Conservation (phyloP, 148 eudicot species). For the Fagopyrum tataricum region DNA sequence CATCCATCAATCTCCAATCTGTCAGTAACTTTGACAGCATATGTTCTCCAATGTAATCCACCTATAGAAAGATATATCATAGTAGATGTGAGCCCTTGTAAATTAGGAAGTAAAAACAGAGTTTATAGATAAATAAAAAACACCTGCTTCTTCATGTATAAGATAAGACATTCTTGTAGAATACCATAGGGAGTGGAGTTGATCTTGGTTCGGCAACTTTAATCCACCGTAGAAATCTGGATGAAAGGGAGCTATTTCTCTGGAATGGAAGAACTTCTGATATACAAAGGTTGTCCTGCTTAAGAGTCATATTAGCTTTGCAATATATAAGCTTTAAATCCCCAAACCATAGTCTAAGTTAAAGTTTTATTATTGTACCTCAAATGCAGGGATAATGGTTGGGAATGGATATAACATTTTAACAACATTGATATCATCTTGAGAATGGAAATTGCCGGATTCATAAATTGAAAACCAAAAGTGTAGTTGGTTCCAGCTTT, state of each 20-base stretch:
- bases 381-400: constrained; percentile 71
- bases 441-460: constrained; percentile 44
- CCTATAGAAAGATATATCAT: constrained; percentile 33
- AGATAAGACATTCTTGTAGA: constrained; percentile 77
- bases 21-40: constrained; percentile 73
- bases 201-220: constrained; percentile 51
- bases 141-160: constrained; percentile 87
- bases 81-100: constrained; percentile 1
- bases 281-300: constrained; percentile 65
- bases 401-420: constrained; percentile 78
- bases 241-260: constrained; percentile 71
- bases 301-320: constrained; percentile 20
- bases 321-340: constrained; percentile 10
- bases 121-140: constrained; percentile 5
- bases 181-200: constrained; percentile 69
- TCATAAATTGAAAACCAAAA: constrained; percentile 65
- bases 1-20: constrained; percentile 96
- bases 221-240: constrained; percentile 77
- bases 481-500: constrained; percentile 36
- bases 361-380: constrained; percentile 35
- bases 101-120: background rate
- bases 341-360: background rate
- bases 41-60: constrained; percentile 70
- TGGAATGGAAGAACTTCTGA: constrained; percentile 85
- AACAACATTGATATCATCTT: constrained; percentile 39